These are phyloP conservation scores for Iris macrosiphon DNA, from an alignment of 106 monocot species.

Conservation along the genomic window DNA sequence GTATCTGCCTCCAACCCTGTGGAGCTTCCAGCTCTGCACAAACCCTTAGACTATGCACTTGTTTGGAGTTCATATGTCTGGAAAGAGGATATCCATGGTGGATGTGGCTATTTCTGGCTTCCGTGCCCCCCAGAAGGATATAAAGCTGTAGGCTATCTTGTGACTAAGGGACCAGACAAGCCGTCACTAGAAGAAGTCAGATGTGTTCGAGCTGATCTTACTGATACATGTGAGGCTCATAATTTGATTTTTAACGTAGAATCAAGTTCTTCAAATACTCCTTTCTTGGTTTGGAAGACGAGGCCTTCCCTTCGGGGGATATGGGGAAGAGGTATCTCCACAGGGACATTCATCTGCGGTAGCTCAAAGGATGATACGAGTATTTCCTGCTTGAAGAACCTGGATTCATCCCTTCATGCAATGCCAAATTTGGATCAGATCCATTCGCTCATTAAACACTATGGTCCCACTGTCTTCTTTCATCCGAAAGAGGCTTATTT, in stretches of 20 bases:
- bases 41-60: slow-evolving; percentile 70
- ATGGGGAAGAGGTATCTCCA: slow-evolving; percentile 55
- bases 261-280: slow-evolving; percentile 4
- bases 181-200: slow-evolving; percentile 70
- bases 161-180: slow-evolving; percentile 56
- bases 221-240: slow-evolving; percentile 54
- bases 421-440: slow-evolving; percentile 94
- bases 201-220: slow-evolving; percentile 86
- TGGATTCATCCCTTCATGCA: slow-evolving; percentile 41
- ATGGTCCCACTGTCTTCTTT: slow-evolving; percentile 93
- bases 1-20: neutral
- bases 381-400: slow-evolving; percentile 74
- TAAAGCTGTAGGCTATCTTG: slow-evolving; percentile 61
- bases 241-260: slow-evolving; percentile 33
- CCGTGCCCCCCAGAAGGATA: slow-evolving; percentile 77
- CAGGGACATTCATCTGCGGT: slow-evolving; percentile 80
- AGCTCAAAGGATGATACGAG: slow-evolving; percentile 18
- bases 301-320: slow-evolving; percentile 72
- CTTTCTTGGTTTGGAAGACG: slow-evolving; percentile 50
- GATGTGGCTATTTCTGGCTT: slow-evolving; percentile 74
- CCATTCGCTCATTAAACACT: slow-evolving; percentile 70
- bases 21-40: slow-evolving; percentile 49
- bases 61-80: slow-evolving; percentile 55
- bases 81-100: slow-evolving; percentile 27
- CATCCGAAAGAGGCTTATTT: slow-evolving; percentile 84